Conservation (phyloP, 176 grass and related monocot genomes). For the Oryza meyeriana region DNA sequence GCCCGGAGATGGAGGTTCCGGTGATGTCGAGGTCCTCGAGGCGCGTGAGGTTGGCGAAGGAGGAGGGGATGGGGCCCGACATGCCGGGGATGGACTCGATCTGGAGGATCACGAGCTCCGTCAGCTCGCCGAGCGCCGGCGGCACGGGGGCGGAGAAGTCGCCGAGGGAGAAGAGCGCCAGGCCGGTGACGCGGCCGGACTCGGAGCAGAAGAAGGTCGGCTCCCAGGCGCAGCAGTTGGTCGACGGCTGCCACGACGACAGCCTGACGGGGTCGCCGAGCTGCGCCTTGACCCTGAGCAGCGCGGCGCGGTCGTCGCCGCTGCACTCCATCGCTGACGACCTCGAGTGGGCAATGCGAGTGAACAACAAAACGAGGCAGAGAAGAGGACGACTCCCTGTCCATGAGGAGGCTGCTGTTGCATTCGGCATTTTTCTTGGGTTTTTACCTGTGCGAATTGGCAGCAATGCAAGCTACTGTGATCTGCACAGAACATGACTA, state of each 20-base stretch:
- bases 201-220: slow-evolving; percentile 31
- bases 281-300: slow-evolving; percentile 52
- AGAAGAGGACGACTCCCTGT: background rate
- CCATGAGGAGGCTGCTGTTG: background rate
- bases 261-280: slow-evolving; percentile 60
- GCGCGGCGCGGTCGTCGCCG: slow-evolving; percentile 39
- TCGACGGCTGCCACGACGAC: slow-evolving; percentile 44
- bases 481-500: background rate
- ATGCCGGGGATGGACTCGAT: slow-evolving; percentile 47
- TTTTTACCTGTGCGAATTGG: background rate
- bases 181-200: slow-evolving; percentile 35
- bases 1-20: slow-evolving; percentile 65
- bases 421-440: background rate
- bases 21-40: slow-evolving; percentile 54
- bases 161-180: slow-evolving; percentile 34
- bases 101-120: slow-evolving; percentile 49
- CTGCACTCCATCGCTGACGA: slow-evolving; percentile 33
- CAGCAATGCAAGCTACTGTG: background rate
- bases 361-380: background rate
- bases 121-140: slow-evolving; percentile 52
- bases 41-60: slow-evolving; percentile 52
- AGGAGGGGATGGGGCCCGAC: slow-evolving; percentile 50
- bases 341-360: background rate
- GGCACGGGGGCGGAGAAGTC: slow-evolving; percentile 40
- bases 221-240: slow-evolving; percentile 66